Percentiles rank a stretch among this genome's conserved stretches.
Conservation (phyloP, 2,329 filamentous ascomycete species). For the Erysiphe pulchra region DNA sequence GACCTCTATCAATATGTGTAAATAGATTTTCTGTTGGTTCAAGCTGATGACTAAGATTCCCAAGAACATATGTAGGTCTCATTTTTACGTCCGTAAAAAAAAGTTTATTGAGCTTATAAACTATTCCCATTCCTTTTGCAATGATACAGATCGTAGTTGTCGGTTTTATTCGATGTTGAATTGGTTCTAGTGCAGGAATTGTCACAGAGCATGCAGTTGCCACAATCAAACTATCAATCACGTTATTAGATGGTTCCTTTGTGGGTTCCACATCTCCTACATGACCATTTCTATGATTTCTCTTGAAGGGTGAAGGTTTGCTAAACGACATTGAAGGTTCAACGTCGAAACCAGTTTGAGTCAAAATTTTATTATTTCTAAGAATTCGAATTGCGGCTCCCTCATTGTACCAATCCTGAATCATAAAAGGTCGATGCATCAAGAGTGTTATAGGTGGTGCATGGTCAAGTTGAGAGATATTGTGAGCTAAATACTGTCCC, state of each 20-base stretch:
- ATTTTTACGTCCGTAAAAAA: conserved; percentile 40
- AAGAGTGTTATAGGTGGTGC: conserved; percentile 39
- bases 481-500: conserved; percentile 40
- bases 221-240: conserved; percentile 47
- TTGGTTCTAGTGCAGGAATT: conserved; percentile 25
- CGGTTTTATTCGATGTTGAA: conserved; percentile 39
- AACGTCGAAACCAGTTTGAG: conserved; percentile 12
- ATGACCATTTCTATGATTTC: conserved; percentile 7
- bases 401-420: conserved; percentile 21
- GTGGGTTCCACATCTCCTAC: conserved; percentile 5
- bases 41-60: conserved; percentile 15
- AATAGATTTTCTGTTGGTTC: conserved; percentile 16
- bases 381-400: conserved; percentile 20
- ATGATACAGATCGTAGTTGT: conserved; percentile 51
- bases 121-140: conserved; percentile 58
- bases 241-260: conserved; percentile 9
- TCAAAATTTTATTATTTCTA: conserved; percentile 17
- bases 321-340: conserved; percentile 8
- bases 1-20: conserved; percentile 16
- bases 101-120: conserved; percentile 48
- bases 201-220: conserved; percentile 35
- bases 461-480: conserved; percentile 27
- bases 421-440: conserved; percentile 22
- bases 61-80: conserved; percentile 45
- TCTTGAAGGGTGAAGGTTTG: conserved; percentile 1